Base-by-base conservation (phyloP, 2,329 filamentous ascomycete genomes). In the Fusarium haematococcum region DNA sequence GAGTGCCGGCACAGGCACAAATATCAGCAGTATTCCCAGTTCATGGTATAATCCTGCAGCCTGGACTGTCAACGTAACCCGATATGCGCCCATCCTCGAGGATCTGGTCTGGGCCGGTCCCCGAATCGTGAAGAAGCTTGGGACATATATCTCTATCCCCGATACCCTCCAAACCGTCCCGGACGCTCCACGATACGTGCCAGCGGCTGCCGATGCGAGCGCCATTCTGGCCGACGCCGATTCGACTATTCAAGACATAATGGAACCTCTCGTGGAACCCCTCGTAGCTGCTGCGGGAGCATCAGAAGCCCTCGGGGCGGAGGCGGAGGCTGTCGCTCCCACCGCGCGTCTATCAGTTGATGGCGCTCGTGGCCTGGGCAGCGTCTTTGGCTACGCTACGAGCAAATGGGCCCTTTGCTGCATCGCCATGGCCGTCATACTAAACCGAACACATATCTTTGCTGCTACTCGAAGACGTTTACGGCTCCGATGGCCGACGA, bases 401-500 rank as follows among this genome's bases (percentile, higher is more conserved):
- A 97, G 94, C 83, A 93, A 93, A 82, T 98, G 97, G 97, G 95
- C 96, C 1, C 85, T 98, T 67, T 92, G 92, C 62, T 98, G 95
- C 78, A 92, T 98, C 77, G 90, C 92, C 41, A 94, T 96, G 87
- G 95, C 95, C 25, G 90, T 98, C 68, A 85, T 98, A 67, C 87
- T 98, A 27, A 98, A 98, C 81, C 91, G 97, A 67, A 97, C 97
- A 8, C 92, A 95, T 68, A 97, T 98, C 77, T 98, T 98, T 83
- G 96, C 95, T 48, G 96, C 95, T 0, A 96, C 95, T 16, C 89
- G 97, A 71, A 90, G 95, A 63, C 91, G 94, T 63, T 86, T 98
- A n/a, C 89, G 89, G 11, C 87, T 98, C 3, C 89, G 89, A 65
- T 96, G 94, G 91, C 89, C 91, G 39, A 85, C 92, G 61, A 91